Evolutionary conservation across 805 yeast species (phyloP).

Genomic region (Suhomyces kilbournensis): DNA sequence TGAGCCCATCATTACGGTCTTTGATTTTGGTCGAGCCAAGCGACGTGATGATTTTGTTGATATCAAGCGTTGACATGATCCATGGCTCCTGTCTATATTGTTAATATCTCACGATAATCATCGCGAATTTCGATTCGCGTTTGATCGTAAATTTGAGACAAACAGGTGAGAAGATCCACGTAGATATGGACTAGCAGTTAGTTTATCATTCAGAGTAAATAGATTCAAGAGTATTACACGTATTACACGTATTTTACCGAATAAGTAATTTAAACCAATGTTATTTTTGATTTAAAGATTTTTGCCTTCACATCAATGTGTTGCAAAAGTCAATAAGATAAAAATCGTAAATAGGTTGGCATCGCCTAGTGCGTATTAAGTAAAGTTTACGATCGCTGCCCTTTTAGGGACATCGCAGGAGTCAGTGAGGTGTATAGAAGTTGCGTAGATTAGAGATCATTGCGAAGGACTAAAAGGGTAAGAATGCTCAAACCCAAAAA

Average conservation of each 20-base stretch:
- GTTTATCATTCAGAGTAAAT: neutral
- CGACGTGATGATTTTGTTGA: slow-evolving; percentile 16
- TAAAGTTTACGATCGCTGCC: neutral
- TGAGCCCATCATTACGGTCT: slow-evolving; percentile 53
- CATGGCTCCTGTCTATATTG: neutral
- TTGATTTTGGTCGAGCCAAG: slow-evolving; percentile 50
- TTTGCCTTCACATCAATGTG: no score
- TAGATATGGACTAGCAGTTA: neutral
- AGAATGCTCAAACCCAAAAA: neutral
- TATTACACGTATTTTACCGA: neutral
- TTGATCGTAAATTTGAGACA: neutral
- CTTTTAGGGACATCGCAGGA: neutral
- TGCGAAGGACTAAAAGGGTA: neutral
- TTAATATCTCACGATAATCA: neutral
- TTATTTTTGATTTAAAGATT: no score
- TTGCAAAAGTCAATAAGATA: no score
- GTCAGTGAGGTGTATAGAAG: neutral
- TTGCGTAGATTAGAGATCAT: neutral
- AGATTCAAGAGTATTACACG: neutral
- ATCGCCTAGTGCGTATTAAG: neutral
- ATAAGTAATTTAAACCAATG: no score
- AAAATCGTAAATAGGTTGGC: neutral
- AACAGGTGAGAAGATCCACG: neutral
- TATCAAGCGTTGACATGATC: slow-evolving; percentile 15
- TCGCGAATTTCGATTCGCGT: neutral